Base-by-base conservation (phyloP, 2,329 filamentous ascomycete genomes). In the Aspergillus puulaauensis region DNA sequence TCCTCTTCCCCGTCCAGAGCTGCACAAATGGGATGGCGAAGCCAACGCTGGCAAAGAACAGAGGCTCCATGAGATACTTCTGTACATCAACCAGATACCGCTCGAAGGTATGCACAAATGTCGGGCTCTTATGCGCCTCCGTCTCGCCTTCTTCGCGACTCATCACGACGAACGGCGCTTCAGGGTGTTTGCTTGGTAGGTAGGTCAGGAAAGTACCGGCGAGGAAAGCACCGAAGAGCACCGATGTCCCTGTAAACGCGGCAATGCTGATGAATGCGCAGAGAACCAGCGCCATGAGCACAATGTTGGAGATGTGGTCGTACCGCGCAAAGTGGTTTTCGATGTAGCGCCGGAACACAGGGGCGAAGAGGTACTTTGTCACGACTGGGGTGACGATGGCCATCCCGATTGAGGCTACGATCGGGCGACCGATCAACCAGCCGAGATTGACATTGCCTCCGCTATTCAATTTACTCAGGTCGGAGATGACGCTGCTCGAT, bases 61-160 rank as follows among this genome's bases (percentile, higher is more conserved):
- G 45, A 19, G 70, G 70, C 47, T 68, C 70, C 69, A 72, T 71
- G 41, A 71, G 56, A 54, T 70, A 70, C 21, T 68, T 59, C 56
- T 73, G 75, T 14, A 72, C 66, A 11, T 67, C 73, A 1, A 72
- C 52, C 1, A 76, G 62, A 53, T 77, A 78, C 9, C 61, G 59
- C 53, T 76, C 73, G 54, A 76, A 77, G 0, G 74, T 75, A 52
- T 76, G 72, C 1, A 72, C 64, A 48, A 77, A 77, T 1, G 68
- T 74, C 3, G 74, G 75, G 6, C 68, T 71, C 55, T 74, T 74
- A n/a, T 70, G 57, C 1, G 48, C 61, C 17, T 72, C 65, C 2
- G 61, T 52, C 57, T 75, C 73, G 2, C 70, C 73, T n/a, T 73
- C 60, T 43, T 74, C 70, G 0, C 69, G 70, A 19, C 63, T 70